Evolutionary conservation across 177 flowering plant genomes (phyloP).

Genomic region (Vitis hybrid): DNA sequence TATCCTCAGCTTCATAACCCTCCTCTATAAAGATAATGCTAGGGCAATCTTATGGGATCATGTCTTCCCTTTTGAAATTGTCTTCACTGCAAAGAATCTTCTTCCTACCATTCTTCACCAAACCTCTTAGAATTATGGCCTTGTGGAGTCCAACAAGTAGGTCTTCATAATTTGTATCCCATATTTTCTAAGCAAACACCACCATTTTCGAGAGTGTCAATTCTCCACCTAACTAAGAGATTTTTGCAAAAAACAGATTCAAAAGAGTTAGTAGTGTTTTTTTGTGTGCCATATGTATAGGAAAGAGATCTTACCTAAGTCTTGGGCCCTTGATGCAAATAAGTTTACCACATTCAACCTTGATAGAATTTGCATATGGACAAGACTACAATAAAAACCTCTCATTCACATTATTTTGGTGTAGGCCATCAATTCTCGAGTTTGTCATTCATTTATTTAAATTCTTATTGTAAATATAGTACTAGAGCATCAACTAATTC

Average conservation of each 20-base stretch:
- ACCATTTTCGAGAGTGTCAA: conserved; percentile 59
- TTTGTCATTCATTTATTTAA: conserved; percentile 29
- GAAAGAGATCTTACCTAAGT: no score
- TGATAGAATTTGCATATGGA: no score
- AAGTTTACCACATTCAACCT: no score
- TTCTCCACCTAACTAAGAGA: conserved; percentile 67
- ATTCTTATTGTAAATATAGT: no score
- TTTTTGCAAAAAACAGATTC: conserved; percentile 42
- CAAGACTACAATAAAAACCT: conserved; percentile 26
- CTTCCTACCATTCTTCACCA: conserved; percentile 19
- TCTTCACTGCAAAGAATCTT: no score
- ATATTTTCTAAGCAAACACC: conserved; percentile 60
- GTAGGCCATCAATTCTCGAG: conserved; percentile 46
- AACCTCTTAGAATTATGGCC: conserved; percentile 50
- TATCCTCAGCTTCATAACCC: no score
- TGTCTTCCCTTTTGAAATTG: no score
- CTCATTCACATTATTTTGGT: conserved; percentile 78
- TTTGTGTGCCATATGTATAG: conserved; percentile 5
- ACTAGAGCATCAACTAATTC: no score
- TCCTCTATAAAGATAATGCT: no score
- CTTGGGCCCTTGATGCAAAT: no score
- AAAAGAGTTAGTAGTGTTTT: no score
- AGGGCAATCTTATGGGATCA: no score
- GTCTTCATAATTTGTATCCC: conserved; percentile 66
- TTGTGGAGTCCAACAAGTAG: conserved; percentile 65